A percentile compares a stretch with the other conserved stretches of the same genome.
These are phyloP conservation scores for Elymus sibiricus DNA, from an alignment of 176 grass and related monocot genomes.

Conservation along the genomic window DNA sequence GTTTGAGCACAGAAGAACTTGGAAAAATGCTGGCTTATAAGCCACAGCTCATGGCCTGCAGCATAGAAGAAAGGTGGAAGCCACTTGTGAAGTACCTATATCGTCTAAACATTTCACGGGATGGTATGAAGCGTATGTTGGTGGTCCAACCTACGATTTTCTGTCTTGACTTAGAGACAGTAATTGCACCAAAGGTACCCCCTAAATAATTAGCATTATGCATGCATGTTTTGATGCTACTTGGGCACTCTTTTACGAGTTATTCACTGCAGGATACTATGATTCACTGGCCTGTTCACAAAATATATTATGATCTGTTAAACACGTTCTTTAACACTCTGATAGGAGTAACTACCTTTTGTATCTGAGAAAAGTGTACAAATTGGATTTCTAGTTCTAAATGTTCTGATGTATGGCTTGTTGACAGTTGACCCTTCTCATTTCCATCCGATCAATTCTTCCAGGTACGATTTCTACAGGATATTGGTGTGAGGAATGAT, in stretches of 20 bases:
- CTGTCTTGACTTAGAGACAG: constrained; percentile 88
- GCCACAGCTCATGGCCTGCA: constrained; percentile 91
- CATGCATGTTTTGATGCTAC: neutral
- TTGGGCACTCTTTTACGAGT: neutral
- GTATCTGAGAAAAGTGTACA: neutral
- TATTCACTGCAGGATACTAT: neutral
- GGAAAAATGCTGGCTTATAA: constrained; percentile 78
- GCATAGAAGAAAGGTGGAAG: constrained; percentile 92
- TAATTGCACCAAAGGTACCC: constrained; percentile 83
- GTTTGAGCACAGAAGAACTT: constrained; percentile 59
- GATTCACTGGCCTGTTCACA: neutral
- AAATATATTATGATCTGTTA: neutral
- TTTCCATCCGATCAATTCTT: constrained; percentile 1
- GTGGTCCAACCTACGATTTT: constrained; percentile 87
- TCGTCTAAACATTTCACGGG: constrained; percentile 67
- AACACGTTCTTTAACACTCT: neutral
- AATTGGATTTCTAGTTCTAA: neutral
- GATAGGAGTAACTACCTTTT: neutral
- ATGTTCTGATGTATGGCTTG: neutral
- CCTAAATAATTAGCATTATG: neutral
- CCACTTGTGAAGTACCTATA: constrained; percentile 89
- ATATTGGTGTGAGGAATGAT: constrained; percentile 88
- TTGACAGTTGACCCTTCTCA: constrained; percentile 15
- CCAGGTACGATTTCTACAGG: constrained; percentile 84
- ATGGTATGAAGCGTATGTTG: constrained; percentile 91